phyloP scores from a whole-genome alignment of 2,329 filamentous ascomycete genomes.

The Rhynchosporium graminicola region DNA sequence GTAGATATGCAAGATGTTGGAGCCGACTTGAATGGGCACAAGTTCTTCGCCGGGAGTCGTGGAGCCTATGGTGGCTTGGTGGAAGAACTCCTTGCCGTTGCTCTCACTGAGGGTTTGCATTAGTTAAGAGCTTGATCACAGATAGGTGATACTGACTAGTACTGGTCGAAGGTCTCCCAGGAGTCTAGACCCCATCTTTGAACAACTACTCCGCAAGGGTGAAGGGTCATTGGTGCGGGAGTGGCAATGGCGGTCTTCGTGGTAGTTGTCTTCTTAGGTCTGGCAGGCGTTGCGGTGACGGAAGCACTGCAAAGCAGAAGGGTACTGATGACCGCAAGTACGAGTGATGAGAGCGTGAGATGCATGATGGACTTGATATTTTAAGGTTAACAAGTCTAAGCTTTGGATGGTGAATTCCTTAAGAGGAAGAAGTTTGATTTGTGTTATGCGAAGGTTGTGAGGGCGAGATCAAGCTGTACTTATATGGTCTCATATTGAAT shows the following conservation, averaged over 20 bases:
- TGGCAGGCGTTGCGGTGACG: not conserved
- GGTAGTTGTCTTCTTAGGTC: not conserved
- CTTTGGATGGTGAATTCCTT: not conserved
- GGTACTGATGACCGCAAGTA: not conserved
- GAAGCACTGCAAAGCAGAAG: not conserved
- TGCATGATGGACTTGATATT: not conserved
- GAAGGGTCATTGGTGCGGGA: not conserved
- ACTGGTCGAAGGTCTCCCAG: conserved; percentile 6
- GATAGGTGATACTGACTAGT: conserved; percentile 5
- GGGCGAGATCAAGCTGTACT: not conserved
- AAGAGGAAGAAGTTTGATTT: not conserved
- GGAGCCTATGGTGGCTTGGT: conserved; percentile 3
- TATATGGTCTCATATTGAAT: not conserved
- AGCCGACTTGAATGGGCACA: conserved; percentile 13
- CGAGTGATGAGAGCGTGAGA: not conserved
- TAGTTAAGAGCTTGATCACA: not conserved
- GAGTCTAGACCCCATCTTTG: conserved; percentile 17
- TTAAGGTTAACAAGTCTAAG: too few species aligned
- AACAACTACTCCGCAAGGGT: conserved; percentile 12
- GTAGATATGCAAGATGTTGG: conserved; percentile 16
- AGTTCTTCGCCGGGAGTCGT: conserved; percentile 14
- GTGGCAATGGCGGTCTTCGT: conserved; percentile 5
- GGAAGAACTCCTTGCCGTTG: conserved; percentile 1
- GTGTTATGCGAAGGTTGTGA: not conserved
- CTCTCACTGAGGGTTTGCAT: not conserved